Base-by-base conservation (phyloP, 257 asterid species). In the Anisodus acutangulus region DNA sequence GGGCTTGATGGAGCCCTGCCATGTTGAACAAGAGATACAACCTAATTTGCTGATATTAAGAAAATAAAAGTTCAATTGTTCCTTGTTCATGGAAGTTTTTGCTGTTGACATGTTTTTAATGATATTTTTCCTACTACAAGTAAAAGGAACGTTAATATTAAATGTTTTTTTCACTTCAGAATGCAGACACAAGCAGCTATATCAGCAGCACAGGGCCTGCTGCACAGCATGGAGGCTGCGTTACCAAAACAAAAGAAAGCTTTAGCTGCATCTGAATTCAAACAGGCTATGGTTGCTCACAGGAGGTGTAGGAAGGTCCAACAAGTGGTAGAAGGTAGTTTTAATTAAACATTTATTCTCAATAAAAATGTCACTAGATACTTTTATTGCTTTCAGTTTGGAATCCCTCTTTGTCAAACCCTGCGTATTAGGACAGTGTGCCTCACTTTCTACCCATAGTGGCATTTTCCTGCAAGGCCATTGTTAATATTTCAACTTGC, bases 221-320 rank as follows among this genome's bases (percentile, higher is more conserved):
- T 93, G 85, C 97, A 91, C 84, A 93, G 93, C 57, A 94, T 93
- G 74, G 97, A 95, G 83, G 91, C 84, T 81, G 91, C 90, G 82
- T 87, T 95, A 84, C 98, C 98, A 19, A 95, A 94, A 83, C 97
- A 92, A 81, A 95, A 91, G 89, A 88, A 90, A 86, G 87, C 87
- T 13, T 74, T 87, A 91, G 98, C 95, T 22, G 91, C 91, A 39
- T 85, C 81, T 69, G 97, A 88, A 86, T 85, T 87, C 85, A 96
- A 92, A 87, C 97, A 90, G 59, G 98, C 98, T 7, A 88, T 92
- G 85, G 94, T 96, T 84, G 86, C 92, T 2, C 83, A 85, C 54
- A 95, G 95, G 90, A 89, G 98, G 88, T 90, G 89, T 80, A 63
- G 87, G 83, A 94, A 91, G 86, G 87, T 85, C 68, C 92, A 84